phyloP scores from a whole-genome alignment of 2,329 filamentous ascomycete species.

The Dryadomyces quercus-mongolicae region DNA sequence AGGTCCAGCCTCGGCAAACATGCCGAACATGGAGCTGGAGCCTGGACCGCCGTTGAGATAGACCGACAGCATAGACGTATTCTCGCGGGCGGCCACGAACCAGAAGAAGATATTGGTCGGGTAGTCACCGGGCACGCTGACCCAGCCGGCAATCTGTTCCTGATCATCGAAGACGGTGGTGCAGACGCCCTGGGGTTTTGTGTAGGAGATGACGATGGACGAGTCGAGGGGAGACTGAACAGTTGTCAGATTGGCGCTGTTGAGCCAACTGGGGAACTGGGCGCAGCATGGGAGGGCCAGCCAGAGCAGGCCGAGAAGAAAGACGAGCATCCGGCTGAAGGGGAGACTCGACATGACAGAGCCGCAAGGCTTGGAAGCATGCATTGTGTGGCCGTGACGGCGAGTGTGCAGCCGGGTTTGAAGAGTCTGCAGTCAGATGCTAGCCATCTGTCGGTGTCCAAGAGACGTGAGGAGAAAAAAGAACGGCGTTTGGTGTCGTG shows the following conservation, averaged over 20 bases:
- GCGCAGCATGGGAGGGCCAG: constrained; percentile 10
- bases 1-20: constrained; percentile 49
- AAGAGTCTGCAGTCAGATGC: not conserved
- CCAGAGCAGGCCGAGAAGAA: not conserved
- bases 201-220: constrained; percentile 57
- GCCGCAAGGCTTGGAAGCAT: not conserved
- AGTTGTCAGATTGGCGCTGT: constrained; percentile 34
- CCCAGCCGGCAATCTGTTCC: constrained; percentile 60
- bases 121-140: constrained; percentile 44
- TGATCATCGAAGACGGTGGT: constrained; percentile 52
- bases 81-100: constrained; percentile 33
- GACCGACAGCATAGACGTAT: constrained; percentile 35
- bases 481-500: too few species aligned
- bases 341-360: not conserved
- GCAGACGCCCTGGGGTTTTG: constrained; percentile 47
- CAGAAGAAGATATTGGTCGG: constrained; percentile 40
- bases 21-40: constrained; percentile 49
- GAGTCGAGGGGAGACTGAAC: constrained; percentile 50
- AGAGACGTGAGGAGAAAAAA: too few species aligned
- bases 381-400: not conserved
- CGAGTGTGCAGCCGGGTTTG: not conserved
- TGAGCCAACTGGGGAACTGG: constrained; percentile 18
- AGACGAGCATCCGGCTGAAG: not conserved
- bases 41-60: constrained; percentile 60
- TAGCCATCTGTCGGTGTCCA: not conserved